phyloP scores from a whole-genome alignment of 345 rosid species.

The Atalantia buxifolia region DNA sequence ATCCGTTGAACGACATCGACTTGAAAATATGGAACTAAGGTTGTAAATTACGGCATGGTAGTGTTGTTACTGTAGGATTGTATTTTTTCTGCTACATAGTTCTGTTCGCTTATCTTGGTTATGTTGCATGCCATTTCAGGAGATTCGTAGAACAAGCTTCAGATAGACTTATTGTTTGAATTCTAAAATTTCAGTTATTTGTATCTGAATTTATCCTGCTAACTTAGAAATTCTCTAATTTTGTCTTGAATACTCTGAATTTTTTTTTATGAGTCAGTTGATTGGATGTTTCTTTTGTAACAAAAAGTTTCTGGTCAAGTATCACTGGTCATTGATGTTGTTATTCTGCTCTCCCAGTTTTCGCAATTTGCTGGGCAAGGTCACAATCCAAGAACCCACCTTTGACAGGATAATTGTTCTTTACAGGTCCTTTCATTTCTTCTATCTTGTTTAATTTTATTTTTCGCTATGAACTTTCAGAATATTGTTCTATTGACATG shows the following conservation, averaged over 20 bases:
- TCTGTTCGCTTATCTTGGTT: neutral
- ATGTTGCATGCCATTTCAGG: neutral
- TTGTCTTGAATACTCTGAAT: neutral
- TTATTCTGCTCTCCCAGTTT: slow-evolving; percentile 41
- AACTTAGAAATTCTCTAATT: neutral
- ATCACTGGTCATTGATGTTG: slow-evolving; percentile 7
- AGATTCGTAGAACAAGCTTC: neutral
- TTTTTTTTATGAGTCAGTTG: neutral
- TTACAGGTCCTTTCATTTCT: slow-evolving; percentile 54
- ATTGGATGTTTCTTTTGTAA: neutral
- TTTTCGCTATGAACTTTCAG: neutral
- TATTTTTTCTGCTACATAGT: neutral
- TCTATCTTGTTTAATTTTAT: slow-evolving; percentile 13
- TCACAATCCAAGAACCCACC: slow-evolving; percentile 85
- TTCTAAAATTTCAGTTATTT: neutral
- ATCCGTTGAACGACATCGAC: slow-evolving; percentile 72
- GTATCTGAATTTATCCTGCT: neutral
- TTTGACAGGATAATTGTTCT: slow-evolving; percentile 94
- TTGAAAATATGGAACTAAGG: slow-evolving; percentile 85
- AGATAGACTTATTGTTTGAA: neutral
- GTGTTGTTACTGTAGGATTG: neutral
- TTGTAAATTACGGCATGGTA: slow-evolving; percentile 16
- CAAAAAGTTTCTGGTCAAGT: neutral
- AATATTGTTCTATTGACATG: neutral
- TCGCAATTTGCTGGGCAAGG: slow-evolving; percentile 60